Evolutionary conservation across 768 basidiomycete species (phyloP).

Genomic region (Boletus reticuloceps): DNA sequence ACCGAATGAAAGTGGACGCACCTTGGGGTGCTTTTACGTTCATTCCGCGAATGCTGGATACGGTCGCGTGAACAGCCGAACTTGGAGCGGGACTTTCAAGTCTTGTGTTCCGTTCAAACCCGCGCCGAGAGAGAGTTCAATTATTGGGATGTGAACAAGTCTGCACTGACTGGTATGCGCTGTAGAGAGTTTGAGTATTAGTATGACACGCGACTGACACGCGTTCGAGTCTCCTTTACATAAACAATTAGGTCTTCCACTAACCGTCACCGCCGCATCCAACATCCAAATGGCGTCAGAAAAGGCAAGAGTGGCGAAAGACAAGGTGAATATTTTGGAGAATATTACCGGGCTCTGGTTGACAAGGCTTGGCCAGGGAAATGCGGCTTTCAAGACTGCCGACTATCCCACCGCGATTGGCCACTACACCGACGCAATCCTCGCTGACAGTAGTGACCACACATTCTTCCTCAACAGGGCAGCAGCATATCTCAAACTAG

Average conservation of each 20-base stretch:
- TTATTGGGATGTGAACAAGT: background rate
- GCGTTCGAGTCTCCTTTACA: too few relatives aligned
- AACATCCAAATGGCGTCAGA: conserved; percentile 32
- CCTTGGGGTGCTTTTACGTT: conserved; percentile 22
- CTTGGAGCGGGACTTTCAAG: background rate
- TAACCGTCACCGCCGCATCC: conserved; percentile 5
- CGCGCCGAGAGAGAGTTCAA: background rate
- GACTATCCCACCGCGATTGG: conserved; percentile 80
- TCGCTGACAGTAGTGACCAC: conserved; percentile 67
- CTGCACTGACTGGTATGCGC: too few relatives aligned
- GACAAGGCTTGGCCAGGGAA: conserved; percentile 57
- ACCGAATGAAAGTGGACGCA: conserved; percentile 14
- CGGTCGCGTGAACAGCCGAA: conserved; percentile 1
- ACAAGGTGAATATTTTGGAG: conserved; percentile 20
- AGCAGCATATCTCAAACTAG: conserved; percentile 89
- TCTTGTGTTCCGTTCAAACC: background rate
- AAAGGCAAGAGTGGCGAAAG: conserved; percentile 34
- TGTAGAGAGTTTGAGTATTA: too few relatives aligned
- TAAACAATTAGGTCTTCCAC: background rate
- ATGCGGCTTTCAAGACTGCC: conserved; percentile 77
- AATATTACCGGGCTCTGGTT: background rate
- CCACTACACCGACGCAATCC: conserved; percentile 79
- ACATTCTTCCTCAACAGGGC: conserved; percentile 86
- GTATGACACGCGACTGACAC: too few relatives aligned
- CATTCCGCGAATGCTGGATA: background rate